phyloP scores from a whole-genome alignment of 2,329 filamentous ascomycete species.

The Dactylellina sp. region DNA sequence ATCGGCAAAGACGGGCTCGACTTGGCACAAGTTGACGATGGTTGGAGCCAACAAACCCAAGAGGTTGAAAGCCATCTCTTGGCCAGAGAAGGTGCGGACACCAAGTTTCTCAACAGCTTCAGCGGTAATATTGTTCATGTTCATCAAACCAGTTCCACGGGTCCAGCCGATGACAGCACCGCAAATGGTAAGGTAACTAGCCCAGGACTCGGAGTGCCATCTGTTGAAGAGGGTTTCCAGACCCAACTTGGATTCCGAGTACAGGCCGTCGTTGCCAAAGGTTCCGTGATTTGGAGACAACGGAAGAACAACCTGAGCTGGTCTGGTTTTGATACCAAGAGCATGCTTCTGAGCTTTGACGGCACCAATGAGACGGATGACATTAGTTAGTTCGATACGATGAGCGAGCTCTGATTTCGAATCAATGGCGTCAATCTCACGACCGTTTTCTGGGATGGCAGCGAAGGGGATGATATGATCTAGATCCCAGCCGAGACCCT shows the following conservation, averaged over 20 bases:
- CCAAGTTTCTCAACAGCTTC: slow-evolving; percentile 97
- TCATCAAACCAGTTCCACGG: slow-evolving; percentile 97
- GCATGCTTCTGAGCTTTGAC: slow-evolving; percentile 92
- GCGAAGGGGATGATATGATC: slow-evolving; percentile 97
- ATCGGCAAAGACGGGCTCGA: slow-evolving; percentile 95
- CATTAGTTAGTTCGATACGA: slow-evolving; percentile 98
- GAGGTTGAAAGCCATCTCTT: slow-evolving; percentile 99
- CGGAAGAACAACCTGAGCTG: slow-evolving; percentile 94
- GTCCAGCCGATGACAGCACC: slow-evolving; percentile 99
- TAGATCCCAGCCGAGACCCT: slow-evolving; percentile 96
- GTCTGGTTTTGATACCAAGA: slow-evolving; percentile 90
- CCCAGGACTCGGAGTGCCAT: slow-evolving; percentile 98
- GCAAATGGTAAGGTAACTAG: slow-evolving; percentile 96
- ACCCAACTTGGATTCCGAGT: slow-evolving; percentile 97
- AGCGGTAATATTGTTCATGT: slow-evolving; percentile 95
- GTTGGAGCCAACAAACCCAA: slow-evolving; percentile 94
- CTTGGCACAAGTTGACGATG: slow-evolving; percentile 94
- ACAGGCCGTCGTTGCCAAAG: slow-evolving; percentile 96
- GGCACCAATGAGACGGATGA: slow-evolving; percentile 86
- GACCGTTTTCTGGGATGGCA: slow-evolving; percentile 96
- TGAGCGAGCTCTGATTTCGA: slow-evolving; percentile 98
- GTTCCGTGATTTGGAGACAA: slow-evolving; percentile 98
- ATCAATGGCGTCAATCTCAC: slow-evolving; percentile 95
- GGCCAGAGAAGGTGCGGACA: slow-evolving; percentile 97
- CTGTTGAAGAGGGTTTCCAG: slow-evolving; percentile 98